Conservation (phyloP, 768 basidiomycete species). For the Russula vinacea region DNA sequence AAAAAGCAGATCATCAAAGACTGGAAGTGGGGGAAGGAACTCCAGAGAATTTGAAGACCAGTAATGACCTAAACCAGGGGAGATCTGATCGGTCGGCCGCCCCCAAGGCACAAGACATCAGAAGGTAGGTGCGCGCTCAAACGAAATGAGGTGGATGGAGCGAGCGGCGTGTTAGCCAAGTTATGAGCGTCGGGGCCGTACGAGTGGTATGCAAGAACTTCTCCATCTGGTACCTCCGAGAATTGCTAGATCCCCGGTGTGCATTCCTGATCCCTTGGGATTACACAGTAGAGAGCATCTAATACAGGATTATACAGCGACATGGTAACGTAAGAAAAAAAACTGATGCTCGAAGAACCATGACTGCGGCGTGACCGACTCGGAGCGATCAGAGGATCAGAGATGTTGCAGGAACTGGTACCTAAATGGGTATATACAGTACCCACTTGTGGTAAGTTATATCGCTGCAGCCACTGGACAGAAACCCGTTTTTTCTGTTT, state of each 20-base stretch:
- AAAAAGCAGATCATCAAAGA: neutral
- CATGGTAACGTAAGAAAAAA: slow-evolving; percentile 1
- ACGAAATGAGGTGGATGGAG: neutral
- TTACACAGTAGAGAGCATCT: neutral
- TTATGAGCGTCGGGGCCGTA: neutral
- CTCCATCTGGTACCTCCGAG: neutral
- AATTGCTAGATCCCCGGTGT: neutral
- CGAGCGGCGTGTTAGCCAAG: neutral
- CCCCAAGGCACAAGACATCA: neutral
- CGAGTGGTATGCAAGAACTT: neutral
- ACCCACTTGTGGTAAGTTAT: no score
- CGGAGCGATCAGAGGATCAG: neutral
- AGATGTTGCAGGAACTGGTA: neutral
- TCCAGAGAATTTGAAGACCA: neutral
- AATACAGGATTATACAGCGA: neutral
- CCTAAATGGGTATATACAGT: neutral
- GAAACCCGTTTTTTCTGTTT: neutral
- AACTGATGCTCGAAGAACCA: slow-evolving; percentile 1
- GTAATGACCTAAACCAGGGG: neutral
- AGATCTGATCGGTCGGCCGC: neutral
- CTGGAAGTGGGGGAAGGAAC: neutral
- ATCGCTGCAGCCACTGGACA: no score
- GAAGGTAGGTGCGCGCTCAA: neutral
- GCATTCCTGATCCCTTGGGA: neutral
- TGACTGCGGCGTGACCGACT: neutral